These are phyloP conservation scores for Suillus occidentalis DNA, from an alignment of 768 basidiomycete species.

Conservation along the genomic window DNA sequence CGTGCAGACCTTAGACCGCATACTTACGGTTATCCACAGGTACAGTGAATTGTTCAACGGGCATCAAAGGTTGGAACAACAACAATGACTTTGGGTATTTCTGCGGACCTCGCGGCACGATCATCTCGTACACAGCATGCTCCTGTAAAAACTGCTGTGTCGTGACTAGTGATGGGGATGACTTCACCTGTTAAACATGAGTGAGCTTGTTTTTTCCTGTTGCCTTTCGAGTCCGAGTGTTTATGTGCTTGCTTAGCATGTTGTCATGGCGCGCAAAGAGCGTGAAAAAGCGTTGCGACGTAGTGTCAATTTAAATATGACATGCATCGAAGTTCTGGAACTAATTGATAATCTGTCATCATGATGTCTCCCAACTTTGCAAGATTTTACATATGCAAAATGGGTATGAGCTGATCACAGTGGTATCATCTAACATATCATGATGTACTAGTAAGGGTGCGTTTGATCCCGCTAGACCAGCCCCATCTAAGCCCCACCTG, in stretches of 20 bases:
- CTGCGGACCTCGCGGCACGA: neutral
- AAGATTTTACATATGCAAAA: no score
- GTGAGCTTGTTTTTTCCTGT: neutral
- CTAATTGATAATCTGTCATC: neutral
- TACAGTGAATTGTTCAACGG: neutral
- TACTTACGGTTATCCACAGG: neutral
- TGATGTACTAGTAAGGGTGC: no score
- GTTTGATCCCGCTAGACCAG: no score
- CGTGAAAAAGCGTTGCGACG: neutral
- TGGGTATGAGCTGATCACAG: no score
- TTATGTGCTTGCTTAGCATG: neutral
- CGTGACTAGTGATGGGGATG: neutral
- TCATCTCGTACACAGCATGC: neutral
- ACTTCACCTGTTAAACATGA: neutral
- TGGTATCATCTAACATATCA: no score
- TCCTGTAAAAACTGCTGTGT: neutral
- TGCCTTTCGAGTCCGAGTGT: neutral
- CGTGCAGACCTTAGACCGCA: neutral
- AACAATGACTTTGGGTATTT: neutral
- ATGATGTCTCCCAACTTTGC: neutral
- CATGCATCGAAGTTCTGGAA: neutral
- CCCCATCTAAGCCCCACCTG: no score
- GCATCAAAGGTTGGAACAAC: neutral
- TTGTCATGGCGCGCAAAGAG: neutral
- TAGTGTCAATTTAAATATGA: neutral